Evolutionary conservation across 176 grass and related monocot genomes (phyloP).

Genomic region (Oryza rufipogon): DNA sequence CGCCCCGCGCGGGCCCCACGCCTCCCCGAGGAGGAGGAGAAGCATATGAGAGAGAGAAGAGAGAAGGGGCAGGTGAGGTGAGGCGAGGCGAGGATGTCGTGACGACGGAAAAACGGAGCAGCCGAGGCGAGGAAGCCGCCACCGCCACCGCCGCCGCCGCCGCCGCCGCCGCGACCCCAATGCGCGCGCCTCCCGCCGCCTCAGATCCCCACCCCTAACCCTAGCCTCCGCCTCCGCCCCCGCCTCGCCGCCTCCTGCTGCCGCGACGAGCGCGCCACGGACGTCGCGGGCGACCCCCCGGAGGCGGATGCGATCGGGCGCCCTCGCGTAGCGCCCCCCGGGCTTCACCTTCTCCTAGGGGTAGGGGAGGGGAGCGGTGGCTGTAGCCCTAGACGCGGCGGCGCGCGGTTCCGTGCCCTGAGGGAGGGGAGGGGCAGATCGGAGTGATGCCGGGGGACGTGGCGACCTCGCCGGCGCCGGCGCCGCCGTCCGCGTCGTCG

Average conservation of each 20-base stretch:
- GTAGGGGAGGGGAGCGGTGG: not conserved
- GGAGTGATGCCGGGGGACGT: conserved; percentile 55
- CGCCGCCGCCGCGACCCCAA: not conserved
- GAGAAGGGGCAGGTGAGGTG: conserved; percentile 12
- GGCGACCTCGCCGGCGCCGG: conserved; percentile 32
- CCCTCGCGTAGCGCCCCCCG: not conserved
- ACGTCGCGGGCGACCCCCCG: conserved; percentile 7
- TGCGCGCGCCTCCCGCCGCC: not conserved
- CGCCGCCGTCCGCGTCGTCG: conserved; percentile 15
- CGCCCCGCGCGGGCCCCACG: too few species aligned
- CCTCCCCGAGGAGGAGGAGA: not conserved
- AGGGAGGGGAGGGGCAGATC: not conserved
- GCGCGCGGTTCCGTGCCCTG: not conserved
- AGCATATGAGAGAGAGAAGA: not conserved
- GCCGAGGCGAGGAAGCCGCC: not conserved
- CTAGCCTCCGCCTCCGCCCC: conserved; percentile 13
- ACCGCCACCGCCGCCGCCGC: not conserved
- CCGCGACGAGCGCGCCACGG: not conserved
- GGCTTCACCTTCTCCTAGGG: conserved; percentile 6
- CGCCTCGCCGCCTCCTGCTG: not conserved
- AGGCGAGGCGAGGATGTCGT: conserved; percentile 10
- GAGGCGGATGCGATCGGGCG: conserved; percentile 46
- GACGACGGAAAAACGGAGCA: too few species aligned
- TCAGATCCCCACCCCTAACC: conserved; percentile 47
- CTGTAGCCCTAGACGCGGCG: not conserved